Percentiles rank a stretch among this genome's conserved stretches.
Evolutionary conservation across 2,329 filamentous ascomycete genomes (phyloP).

Genomic region (Mariannaea elegans): DNA sequence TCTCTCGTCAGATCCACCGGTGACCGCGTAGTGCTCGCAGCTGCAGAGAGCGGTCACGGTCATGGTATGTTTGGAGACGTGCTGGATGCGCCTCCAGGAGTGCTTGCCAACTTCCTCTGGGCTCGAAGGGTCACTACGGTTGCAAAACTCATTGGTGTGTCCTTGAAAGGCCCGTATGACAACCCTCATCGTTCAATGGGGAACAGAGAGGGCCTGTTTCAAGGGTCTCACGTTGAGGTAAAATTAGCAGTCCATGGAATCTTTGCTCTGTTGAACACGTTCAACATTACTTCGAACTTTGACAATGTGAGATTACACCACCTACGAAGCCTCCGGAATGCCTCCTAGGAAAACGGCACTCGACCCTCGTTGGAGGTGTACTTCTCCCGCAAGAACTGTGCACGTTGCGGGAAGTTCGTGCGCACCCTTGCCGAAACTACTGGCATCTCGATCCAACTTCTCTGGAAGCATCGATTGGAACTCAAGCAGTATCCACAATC

Average conservation of each 20-base stretch:
- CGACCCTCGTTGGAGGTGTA: constrained; percentile 45
- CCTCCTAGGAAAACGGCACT: constrained; percentile 38
- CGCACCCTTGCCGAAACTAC: constrained; percentile 37
- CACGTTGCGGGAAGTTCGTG: constrained; percentile 39
- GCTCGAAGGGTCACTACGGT: constrained; percentile 41
- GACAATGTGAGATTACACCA: constrained; percentile 31
- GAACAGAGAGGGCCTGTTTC: constrained; percentile 38
- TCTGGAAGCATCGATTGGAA: constrained; percentile 42
- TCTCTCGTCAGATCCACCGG: constrained; percentile 28
- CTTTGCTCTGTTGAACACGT: constrained; percentile 39
- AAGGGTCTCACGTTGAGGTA: constrained; percentile 50
- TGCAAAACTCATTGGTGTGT: constrained; percentile 41
- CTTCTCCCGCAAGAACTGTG: constrained; percentile 48
- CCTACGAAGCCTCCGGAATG: constrained; percentile 34
- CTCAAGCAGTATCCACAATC: constrained; percentile 37
- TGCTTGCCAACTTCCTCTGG: constrained; percentile 46
- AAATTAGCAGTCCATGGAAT: constrained; percentile 49
- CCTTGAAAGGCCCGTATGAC: constrained; percentile 44
- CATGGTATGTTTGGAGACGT: constrained; percentile 40
- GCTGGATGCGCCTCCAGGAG: constrained; percentile 32
- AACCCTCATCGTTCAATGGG: neutral
- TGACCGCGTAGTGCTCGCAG: constrained; percentile 40
- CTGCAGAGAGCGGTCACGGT: constrained; percentile 48
- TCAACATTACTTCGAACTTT: constrained; percentile 36
- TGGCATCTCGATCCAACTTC: constrained; percentile 38